These are phyloP conservation scores for Miscanthus sacchariflorus DNA, from an alignment of 202 grass and related monocot genomes.

Conservation along the genomic window DNA sequence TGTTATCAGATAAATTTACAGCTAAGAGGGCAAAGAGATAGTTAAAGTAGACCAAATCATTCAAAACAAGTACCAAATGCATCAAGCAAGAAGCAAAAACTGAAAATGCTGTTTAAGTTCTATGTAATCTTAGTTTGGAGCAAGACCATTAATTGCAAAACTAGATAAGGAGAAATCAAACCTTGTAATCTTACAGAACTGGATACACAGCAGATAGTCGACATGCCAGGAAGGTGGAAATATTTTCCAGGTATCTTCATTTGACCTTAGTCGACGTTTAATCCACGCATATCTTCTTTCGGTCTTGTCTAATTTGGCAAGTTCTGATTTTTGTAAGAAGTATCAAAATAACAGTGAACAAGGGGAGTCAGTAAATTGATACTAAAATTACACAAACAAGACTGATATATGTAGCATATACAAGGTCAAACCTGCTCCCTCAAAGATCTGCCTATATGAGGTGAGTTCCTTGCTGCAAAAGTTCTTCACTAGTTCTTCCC, in stretches of 20 bases:
- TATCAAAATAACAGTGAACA: constrained; percentile 41
- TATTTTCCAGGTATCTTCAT: constrained; percentile 99
- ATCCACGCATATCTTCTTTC: constrained; percentile 99
- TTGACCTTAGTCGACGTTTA: constrained; percentile 86
- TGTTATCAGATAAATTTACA: constrained; percentile 24
- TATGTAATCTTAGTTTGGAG: constrained; percentile 14
- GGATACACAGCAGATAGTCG: constrained; percentile 97
- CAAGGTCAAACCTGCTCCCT: constrained; percentile 83
- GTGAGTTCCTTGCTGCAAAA: constrained; percentile 99
- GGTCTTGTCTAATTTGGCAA: constrained; percentile 98
- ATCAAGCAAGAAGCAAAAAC: constrained; percentile 38
- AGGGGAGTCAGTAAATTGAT: neutral
- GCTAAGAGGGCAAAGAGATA: neutral
- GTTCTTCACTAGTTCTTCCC: constrained; percentile 98
- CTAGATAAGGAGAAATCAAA: constrained; percentile 46
- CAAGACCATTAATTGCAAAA: constrained; percentile 45
- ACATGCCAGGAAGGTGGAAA: constrained; percentile 97
- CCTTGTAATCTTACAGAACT: constrained; percentile 99
- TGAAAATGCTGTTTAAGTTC: constrained; percentile 29
- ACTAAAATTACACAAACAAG: constrained; percentile 23
- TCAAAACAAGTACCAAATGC: constrained; percentile 24
- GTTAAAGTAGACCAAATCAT: neutral
- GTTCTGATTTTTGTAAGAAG: constrained; percentile 62
- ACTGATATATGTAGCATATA: constrained; percentile 39
- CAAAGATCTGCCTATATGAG: constrained; percentile 97